phyloP scores from a whole-genome alignment of 805 yeast genomes.

The Spathaspora arborariae region DNA sequence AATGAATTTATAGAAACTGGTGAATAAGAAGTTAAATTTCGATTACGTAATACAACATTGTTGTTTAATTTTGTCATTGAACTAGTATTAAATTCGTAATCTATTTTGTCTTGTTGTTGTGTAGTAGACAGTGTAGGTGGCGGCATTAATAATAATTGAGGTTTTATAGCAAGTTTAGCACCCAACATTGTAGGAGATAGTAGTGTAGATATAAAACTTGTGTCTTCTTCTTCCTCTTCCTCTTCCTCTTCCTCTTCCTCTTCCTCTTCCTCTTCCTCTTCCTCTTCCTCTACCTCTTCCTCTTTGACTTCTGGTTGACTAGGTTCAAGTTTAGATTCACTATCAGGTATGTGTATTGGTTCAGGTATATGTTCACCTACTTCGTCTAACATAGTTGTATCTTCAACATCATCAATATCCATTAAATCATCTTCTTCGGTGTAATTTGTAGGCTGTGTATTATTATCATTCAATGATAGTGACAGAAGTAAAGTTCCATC shows the following conservation, averaged over 20 bases:
- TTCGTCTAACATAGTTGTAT: constrained; percentile 18
- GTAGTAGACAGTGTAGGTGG: constrained; percentile 12
- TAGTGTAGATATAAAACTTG: constrained; percentile 15
- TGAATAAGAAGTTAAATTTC: constrained; percentile 10
- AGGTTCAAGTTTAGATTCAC: too few relatives aligned
- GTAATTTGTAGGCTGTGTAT: not conserved
- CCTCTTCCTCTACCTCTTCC: not conserved
- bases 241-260: not conserved
- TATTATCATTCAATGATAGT: constrained; percentile 22
- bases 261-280: not conserved
- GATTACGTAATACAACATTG: not conserved
- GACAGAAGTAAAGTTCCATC: constrained; percentile 21
- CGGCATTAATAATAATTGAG: constrained; percentile 26
- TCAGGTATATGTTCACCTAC: constrained; percentile 5
- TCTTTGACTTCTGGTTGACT: too few relatives aligned
- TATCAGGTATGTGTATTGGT: constrained; percentile 6
- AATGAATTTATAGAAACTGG: constrained; percentile 13
- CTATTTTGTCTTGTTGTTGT: constrained; percentile 10
- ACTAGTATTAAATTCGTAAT: constrained; percentile 26
- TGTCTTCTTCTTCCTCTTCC: constrained; percentile 6
- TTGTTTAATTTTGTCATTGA: not conserved
- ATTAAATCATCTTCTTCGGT: constrained; percentile 12
- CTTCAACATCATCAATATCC: constrained; percentile 20
- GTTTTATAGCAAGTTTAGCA: constrained; percentile 35
- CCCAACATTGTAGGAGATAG: constrained; percentile 41